phyloP scores from a whole-genome alignment of 2,329 filamentous ascomycete species.

The Mollisiaceae sp. region DNA sequence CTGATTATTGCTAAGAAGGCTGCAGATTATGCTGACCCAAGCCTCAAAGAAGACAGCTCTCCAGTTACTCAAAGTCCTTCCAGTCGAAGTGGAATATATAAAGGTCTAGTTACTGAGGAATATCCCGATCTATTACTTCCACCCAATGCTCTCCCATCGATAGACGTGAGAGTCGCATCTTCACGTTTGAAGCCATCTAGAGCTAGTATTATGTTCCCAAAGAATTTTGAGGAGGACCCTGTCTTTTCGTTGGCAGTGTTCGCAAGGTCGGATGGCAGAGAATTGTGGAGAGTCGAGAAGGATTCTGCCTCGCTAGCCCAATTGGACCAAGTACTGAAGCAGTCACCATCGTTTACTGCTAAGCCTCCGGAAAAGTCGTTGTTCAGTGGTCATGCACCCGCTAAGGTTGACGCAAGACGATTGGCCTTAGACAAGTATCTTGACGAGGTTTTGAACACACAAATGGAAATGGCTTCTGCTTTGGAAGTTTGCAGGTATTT shows the following conservation, averaged over 20 bases:
- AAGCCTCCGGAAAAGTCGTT: constrained; percentile 83
- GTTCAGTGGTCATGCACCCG: constrained; percentile 91
- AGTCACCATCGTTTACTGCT: constrained; percentile 72
- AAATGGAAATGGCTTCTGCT: constrained; percentile 77
- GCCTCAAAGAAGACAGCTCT: constrained; percentile 30
- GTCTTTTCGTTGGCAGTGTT: constrained; percentile 91
- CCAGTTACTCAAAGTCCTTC: constrained; percentile 43
- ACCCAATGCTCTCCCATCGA: constrained; percentile 85
- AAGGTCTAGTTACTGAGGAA: constrained; percentile 81
- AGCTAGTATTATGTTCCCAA: constrained; percentile 80
- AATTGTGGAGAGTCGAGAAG: constrained; percentile 95
- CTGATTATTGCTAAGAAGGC: constrained; percentile 47
- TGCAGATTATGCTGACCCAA: constrained; percentile 34
- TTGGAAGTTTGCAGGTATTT: constrained; percentile 87
- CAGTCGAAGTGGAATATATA: constrained; percentile 64
- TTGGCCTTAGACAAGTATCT: constrained; percentile 83
- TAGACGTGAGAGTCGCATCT: constrained; percentile 86
- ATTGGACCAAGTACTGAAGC: constrained; percentile 81
- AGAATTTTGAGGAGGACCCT: constrained; percentile 84
- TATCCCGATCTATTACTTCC: constrained; percentile 85
- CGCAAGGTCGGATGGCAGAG: constrained; percentile 73
- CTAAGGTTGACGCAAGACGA: constrained; percentile 87
- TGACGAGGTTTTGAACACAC: constrained; percentile 81
- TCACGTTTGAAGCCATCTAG: constrained; percentile 94
- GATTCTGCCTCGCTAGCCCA: constrained; percentile 80